A percentile compares a stretch with the other conserved stretches of the same genome.
These are phyloP conservation scores for Saprolegnia diclina DNA, from an alignment of 352 stramenopile genomes.

Conservation along the genomic window DNA sequence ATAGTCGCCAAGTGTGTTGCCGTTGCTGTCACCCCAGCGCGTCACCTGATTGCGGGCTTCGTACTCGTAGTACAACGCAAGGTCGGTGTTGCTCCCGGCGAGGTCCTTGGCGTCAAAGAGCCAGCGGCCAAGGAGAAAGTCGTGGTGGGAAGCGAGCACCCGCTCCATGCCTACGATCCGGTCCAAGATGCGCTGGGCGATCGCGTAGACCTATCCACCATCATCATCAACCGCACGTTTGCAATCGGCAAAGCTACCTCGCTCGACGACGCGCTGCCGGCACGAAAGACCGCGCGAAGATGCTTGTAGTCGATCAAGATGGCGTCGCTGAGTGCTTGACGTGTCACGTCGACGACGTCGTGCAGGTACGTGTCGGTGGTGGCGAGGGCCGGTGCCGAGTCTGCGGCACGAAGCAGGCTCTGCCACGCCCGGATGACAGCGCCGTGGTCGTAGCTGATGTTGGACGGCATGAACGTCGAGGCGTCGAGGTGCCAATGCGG, in stretches of 20 bases:
- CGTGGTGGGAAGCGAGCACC: slow-evolving; percentile 54
- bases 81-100: slow-evolving; percentile 28
- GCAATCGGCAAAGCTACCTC: slow-evolving; percentile 37
- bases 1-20: slow-evolving; percentile 66
- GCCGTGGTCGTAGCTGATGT: slow-evolving; percentile 64
- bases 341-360: slow-evolving; percentile 75
- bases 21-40: slow-evolving; percentile 72
- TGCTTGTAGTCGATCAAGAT: slow-evolving; percentile 54
- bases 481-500: slow-evolving; percentile 58
- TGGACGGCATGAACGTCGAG: slow-evolving; percentile 66
- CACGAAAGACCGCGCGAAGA: slow-evolving; percentile 45
- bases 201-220: slow-evolving; percentile 18
- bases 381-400: slow-evolving; percentile 32
- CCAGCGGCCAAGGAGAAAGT: slow-evolving; percentile 71
- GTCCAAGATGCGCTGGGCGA: slow-evolving; percentile 35
- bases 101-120: slow-evolving; percentile 53
- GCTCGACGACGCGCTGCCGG: slow-evolving; percentile 32
- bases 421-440: slow-evolving; percentile 58
- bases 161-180: slow-evolving; percentile 54
- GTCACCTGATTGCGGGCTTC: slow-evolving; percentile 79
- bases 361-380: slow-evolving; percentile 56
- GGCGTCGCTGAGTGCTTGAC: slow-evolving; percentile 62
- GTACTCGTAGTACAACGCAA: slow-evolving; percentile 63
- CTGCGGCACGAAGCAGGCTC: slow-evolving; percentile 39
- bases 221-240: background rate